Percentiles rank a stretch among this genome's conserved stretches.
Conservation (phyloP, 352 stramenopile species). For the Pythium brachiatum region DNA sequence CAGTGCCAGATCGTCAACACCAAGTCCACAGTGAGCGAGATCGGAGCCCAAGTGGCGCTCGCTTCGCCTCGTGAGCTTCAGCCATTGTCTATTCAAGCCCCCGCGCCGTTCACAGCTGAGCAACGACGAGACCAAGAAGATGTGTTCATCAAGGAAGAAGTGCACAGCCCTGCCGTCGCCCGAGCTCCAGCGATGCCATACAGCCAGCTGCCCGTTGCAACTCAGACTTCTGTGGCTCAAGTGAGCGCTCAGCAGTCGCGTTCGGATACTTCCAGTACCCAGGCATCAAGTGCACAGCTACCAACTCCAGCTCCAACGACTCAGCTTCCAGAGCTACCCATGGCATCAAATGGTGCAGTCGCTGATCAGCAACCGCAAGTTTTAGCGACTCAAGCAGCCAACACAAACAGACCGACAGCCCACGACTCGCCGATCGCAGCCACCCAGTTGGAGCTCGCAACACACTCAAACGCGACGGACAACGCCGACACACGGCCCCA, state of each 20-base stretch:
- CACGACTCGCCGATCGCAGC: neutral
- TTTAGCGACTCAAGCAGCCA: neutral
- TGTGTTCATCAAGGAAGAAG: neutral
- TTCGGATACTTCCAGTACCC: neutral
- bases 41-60: constrained; percentile 21
- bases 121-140: neutral
- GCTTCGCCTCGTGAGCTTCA: neutral
- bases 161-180: neutral
- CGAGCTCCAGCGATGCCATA: neutral
- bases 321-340: too few species aligned
- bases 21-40: constrained; percentile 23
- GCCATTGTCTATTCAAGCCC: neutral
- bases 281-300: too few species aligned
- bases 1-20: constrained; percentile 58
- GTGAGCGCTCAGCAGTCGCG: neutral
- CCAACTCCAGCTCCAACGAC: neutral
- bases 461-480: too few species aligned
- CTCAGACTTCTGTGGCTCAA: too few species aligned
- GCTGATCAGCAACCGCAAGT: too few species aligned
- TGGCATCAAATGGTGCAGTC: too few species aligned
- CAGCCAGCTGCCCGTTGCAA: too few species aligned
- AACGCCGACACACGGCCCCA: too few species aligned
- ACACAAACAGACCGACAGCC: neutral
- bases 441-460: neutral
- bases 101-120: neutral